Evolutionary conservation across 179 eudicot genomes (phyloP), one percentile per base, ranked within the genome.

Genomic region (Beta macrorhiza): DNA sequence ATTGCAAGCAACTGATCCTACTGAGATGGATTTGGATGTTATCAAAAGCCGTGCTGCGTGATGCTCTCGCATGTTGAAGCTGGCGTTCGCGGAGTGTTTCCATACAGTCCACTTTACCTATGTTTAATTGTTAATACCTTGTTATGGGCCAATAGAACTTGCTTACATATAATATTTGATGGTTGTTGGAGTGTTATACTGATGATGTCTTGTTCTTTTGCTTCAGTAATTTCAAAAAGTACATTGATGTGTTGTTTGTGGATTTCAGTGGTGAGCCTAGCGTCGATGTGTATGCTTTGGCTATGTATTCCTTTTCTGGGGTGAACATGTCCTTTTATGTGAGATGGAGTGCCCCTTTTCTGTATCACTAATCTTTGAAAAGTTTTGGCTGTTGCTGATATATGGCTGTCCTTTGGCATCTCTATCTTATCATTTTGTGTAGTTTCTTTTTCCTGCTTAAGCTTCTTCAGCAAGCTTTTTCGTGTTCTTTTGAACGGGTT

Each of bases 21-120:
- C 78, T 56, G 78, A 75, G 78, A 75, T 75, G 78, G 78, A 75
- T 75, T 56, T 75, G 78, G 78, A 75, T 75, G 78, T 75, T 42
- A 75, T 75, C 57, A 75, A 75, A 75, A 75, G 78, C 78, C 78
- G 78, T 58, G 78, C 65, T 58, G 65, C 22, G 10, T 75, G 63
- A 75, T 29, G 53, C 52, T 16, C 65, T 32, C 7, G 3, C 53
- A 25, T 55, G 52, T 57, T 42, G 10, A 20, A 44, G 47, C 64
- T 75, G 16, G 16, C 62, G 29, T 58, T 56, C 3, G 5, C 37
- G 16, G 78, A 32, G 67, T n/a, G 78, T 75, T 75, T 75, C 42
- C 67, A 58, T 75, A 75, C 78, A 58, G 77, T 75, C 67, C 67
- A 75, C 65, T 75, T 56, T 75, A 75, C 53, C 78, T 75, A 75